Evolutionary conservation across 2,329 filamentous ascomycete genomes (phyloP).

Genomic region (Raffaelea ambrosiae): DNA sequence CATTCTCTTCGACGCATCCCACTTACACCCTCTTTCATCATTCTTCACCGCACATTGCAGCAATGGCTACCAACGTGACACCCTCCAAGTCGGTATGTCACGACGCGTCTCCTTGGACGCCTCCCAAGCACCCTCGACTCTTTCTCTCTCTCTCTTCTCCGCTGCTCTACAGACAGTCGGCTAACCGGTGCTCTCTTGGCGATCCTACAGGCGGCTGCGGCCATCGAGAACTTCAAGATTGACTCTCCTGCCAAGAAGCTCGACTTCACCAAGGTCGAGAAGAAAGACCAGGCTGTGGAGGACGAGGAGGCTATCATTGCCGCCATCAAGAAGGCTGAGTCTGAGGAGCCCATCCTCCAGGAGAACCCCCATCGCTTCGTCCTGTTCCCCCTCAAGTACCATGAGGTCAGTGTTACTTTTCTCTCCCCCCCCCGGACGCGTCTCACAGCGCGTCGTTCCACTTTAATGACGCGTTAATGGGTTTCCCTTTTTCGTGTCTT

Average conservation of each 20-base stretch:
- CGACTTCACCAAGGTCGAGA: conserved; percentile 62
- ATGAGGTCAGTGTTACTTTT: conserved; percentile 66
- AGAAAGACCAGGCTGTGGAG: conserved; percentile 69
- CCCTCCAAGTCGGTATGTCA: conserved; percentile 23
- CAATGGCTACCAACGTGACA: conserved; percentile 58
- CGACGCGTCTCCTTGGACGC: conserved; percentile 10
- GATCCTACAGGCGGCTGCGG: conserved; percentile 64
- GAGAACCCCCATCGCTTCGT: conserved; percentile 97
- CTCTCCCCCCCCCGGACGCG: conserved; percentile 28
- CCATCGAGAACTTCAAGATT: conserved; percentile 84
- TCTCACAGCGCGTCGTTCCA: conserved; percentile 26
- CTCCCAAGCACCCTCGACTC: background rate
- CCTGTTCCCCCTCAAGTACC: conserved; percentile 97
- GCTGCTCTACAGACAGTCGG: too few relatives aligned
- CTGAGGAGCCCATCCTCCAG: conserved; percentile 81
- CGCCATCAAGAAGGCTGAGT: conserved; percentile 54
- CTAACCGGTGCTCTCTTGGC: too few relatives aligned
- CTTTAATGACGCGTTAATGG: conserved; percentile 61
- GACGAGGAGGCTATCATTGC: conserved; percentile 31
- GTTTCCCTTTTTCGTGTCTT: too few relatives aligned
- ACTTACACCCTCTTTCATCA: background rate
- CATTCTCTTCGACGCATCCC: background rate
- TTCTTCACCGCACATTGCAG: conserved; percentile 9
- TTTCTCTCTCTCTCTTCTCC: background rate
- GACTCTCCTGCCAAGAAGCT: conserved; percentile 89